A percentile compares a stretch with the other conserved stretches of the same genome.
These are phyloP conservation scores for Globisporangium iwayamae DNA, from an alignment of 352 stramenopile species.

Conservation along the genomic window DNA sequence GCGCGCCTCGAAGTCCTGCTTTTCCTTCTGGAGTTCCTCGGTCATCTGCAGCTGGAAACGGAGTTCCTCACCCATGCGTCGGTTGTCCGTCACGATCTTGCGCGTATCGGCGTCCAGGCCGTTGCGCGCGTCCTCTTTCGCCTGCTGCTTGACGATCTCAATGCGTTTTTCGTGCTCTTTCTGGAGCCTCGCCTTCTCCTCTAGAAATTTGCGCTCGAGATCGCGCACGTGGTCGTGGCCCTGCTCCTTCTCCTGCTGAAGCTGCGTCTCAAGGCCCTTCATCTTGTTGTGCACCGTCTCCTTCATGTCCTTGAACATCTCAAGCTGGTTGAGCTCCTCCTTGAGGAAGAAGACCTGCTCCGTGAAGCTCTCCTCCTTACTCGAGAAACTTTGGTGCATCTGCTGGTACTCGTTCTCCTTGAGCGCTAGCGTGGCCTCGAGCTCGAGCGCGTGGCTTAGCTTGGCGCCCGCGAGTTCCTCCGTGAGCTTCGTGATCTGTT, in stretches of 20 bases:
- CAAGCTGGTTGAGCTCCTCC: conserved; percentile 64
- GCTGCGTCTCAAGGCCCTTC: conserved; percentile 57
- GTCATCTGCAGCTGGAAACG: conserved; percentile 91
- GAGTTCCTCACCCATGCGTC: conserved; percentile 90
- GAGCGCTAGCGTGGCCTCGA: conserved; percentile 45
- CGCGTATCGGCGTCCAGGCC: conserved; percentile 88
- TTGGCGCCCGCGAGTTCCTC: conserved; percentile 75
- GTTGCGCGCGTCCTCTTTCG: conserved; percentile 87
- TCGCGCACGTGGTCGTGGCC: conserved; percentile 50
- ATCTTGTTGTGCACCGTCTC: conserved; percentile 53
- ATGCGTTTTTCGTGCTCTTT: conserved; percentile 87
- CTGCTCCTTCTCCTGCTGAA: conserved; percentile 51
- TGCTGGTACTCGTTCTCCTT: conserved; percentile 46
- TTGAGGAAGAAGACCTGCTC: conserved; percentile 60
- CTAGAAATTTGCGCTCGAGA: conserved; percentile 86
- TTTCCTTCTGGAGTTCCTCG: conserved; percentile 85
- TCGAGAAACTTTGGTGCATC: conserved; percentile 35
- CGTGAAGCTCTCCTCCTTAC: conserved; percentile 49
- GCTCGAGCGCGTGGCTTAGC: conserved; percentile 55
- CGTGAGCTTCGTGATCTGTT: conserved; percentile 68
- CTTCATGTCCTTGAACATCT: conserved; percentile 70
- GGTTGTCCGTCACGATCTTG: conserved; percentile 92
- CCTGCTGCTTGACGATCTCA: conserved; percentile 83
- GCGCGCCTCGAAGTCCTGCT: conserved; percentile 57
- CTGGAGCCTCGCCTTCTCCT: conserved; percentile 78